phyloP scores from a whole-genome alignment of 768 basidiomycete species.

The Boletus rex-veris region DNA sequence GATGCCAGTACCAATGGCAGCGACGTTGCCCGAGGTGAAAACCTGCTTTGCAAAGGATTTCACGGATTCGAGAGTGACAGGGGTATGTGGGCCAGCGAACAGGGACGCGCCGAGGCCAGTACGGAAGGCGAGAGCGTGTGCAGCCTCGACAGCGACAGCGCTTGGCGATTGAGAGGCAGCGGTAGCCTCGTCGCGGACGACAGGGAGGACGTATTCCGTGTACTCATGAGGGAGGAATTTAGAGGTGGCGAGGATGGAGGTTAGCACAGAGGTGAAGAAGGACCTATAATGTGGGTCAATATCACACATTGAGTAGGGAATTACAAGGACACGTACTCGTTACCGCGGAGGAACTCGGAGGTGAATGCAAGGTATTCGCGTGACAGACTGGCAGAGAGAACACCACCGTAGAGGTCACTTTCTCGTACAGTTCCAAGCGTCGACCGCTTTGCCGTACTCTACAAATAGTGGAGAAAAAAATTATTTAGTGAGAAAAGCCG shows the following conservation, averaged over 20 bases:
- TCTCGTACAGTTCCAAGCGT: constrained; percentile 89
- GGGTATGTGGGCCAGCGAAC: constrained; percentile 69
- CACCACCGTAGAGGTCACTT: constrained; percentile 90
- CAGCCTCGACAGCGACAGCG: constrained; percentile 76
- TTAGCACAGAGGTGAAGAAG: constrained; percentile 87
- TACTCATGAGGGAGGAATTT: constrained; percentile 80
- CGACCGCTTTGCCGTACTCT: constrained; percentile 87
- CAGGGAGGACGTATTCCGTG: constrained; percentile 67
- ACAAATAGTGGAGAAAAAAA: not conserved
- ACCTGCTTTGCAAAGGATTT: constrained; percentile 68
- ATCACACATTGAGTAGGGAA: not conserved
- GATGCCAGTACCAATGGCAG: constrained; percentile 86
- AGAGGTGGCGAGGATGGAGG: constrained; percentile 78
- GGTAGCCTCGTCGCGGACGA: constrained; percentile 66
- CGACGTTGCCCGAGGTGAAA: constrained; percentile 77
- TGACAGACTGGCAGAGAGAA: constrained; percentile 78
- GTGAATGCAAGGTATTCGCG: constrained; percentile 91
- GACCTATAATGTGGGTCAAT: constrained; percentile 42
- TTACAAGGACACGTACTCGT: constrained; percentile 70
- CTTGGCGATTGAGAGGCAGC: constrained; percentile 58
- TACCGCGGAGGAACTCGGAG: constrained; percentile 91
- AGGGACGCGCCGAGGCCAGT: constrained; percentile 88
- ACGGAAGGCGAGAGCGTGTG: constrained; percentile 91
- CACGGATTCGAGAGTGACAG: constrained; percentile 65
- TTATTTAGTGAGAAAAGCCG: not conserved